Evolutionary conservation across 345 rosid genomes (phyloP).

Genomic region (Salix suchowensis): DNA sequence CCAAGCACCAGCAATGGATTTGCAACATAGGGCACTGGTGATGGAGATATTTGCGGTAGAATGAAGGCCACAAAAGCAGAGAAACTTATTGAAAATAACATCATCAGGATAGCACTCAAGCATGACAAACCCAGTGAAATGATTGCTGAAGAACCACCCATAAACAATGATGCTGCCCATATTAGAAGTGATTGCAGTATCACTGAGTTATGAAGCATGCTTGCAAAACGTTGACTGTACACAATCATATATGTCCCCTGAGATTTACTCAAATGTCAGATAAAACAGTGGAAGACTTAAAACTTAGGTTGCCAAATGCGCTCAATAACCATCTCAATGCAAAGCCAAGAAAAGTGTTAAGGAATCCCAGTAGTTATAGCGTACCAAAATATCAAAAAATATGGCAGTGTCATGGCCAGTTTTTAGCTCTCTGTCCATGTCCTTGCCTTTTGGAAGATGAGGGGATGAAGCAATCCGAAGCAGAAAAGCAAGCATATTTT

Average conservation of each 20-base stretch:
- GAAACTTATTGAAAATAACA: conserved; percentile 72
- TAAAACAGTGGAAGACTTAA: conserved; percentile 7
- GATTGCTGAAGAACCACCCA: conserved; percentile 83
- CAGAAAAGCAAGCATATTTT: conserved; percentile 91
- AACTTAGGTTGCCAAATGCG: not conserved
- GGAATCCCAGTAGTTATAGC: conserved; percentile 15
- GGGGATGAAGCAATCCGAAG: conserved; percentile 59
- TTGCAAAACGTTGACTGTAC: conserved; percentile 61
- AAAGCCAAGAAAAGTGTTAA: conserved; percentile 8
- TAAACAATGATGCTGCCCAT: conserved; percentile 70
- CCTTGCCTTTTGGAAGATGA: conserved; percentile 42
- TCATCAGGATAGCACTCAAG: conserved; percentile 58
- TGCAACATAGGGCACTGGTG: conserved; percentile 79
- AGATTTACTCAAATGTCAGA: conserved; percentile 23
- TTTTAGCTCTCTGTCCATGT: conserved; percentile 33
- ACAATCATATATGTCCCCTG: conserved; percentile 84
- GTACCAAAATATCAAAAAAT: conserved; percentile 84
- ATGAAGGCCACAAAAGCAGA: conserved; percentile 59
- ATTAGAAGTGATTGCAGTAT: conserved; percentile 77
- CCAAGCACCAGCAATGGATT: conserved; percentile 78
- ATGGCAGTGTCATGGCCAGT: conserved; percentile 40
- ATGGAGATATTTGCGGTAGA: conserved; percentile 64
- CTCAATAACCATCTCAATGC: not conserved
- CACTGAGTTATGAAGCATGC: conserved; percentile 70
- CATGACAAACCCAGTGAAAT: conserved; percentile 61